phyloP scores from a whole-genome alignment of 345 rosid species.

The Populus deltoides region DNA sequence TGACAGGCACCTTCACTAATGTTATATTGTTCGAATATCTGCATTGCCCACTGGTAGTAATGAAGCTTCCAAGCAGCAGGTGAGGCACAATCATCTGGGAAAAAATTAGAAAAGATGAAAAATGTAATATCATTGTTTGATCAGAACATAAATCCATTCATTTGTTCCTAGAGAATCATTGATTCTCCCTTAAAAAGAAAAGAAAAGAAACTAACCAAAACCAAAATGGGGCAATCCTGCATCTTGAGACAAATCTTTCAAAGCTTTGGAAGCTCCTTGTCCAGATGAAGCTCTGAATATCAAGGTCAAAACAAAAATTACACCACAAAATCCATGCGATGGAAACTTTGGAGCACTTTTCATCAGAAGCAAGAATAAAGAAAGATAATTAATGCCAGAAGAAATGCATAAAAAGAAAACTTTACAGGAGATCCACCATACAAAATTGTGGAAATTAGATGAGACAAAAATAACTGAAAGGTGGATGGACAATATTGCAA shows the following conservation, averaged over 20 bases:
- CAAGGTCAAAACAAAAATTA: neutral
- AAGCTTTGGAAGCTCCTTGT: slow-evolving; percentile 63
- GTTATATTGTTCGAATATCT: slow-evolving; percentile 82
- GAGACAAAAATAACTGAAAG: no score
- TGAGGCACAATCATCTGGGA: slow-evolving; percentile 51
- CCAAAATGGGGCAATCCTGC: slow-evolving; percentile 63
- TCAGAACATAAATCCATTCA: slow-evolving; percentile 1
- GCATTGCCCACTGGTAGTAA: slow-evolving; percentile 99
- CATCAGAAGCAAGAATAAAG: neutral
- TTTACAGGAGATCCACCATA: neutral
- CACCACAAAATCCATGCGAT: neutral
- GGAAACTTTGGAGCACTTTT: neutral
- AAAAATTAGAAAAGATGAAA: slow-evolving; percentile 1
- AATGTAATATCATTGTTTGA: neutral
- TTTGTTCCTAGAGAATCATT: neutral
- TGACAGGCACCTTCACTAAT: slow-evolving; percentile 87
- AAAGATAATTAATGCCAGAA: neutral
- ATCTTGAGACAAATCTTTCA: slow-evolving; percentile 70
- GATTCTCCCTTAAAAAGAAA: neutral
- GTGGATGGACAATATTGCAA: neutral
- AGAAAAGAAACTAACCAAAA: slow-evolving; percentile 45
- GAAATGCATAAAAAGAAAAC: neutral
- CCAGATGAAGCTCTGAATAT: slow-evolving; percentile 84
- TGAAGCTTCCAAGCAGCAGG: slow-evolving; percentile 84
- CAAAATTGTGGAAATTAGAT: no score